Evolutionary conservation across 148 eudicot genomes (phyloP).

Genomic region (Bassia scoparia): DNA sequence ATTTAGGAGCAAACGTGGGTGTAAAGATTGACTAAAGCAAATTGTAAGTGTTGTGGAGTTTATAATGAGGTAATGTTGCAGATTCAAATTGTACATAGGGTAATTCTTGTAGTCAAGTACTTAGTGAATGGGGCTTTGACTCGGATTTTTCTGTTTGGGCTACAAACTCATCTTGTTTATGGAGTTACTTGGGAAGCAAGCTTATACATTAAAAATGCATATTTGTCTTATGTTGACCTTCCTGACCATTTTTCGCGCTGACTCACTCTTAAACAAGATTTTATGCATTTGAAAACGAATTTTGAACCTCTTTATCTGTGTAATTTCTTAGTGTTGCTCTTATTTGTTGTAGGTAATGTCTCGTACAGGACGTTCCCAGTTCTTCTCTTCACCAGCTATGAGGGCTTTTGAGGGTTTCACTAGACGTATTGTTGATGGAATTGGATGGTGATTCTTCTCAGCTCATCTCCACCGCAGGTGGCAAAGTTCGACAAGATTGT

Average conservation of each 20-base stretch:
- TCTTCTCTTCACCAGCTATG: conserved; percentile 70
- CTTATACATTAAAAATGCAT: no score
- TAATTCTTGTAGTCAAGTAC: no score
- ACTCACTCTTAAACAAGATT: not conserved
- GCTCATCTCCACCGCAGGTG: conserved; percentile 54
- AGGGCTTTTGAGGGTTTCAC: conserved; percentile 83
- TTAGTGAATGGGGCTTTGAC: no score
- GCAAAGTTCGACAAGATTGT: conserved; percentile 71
- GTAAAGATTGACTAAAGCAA: no score
- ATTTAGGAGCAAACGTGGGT: not conserved
- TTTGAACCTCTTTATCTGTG: not conserved
- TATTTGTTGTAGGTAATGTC: conserved; percentile 59
- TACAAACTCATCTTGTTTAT: no score
- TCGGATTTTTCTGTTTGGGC: no score
- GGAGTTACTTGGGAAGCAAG: no score
- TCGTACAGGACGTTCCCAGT: conserved; percentile 90
- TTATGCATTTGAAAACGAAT: not conserved
- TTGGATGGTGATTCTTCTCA: conserved; percentile 63
- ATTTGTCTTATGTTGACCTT: no score
- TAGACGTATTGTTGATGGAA: conserved; percentile 72
- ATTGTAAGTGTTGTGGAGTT: not conserved
- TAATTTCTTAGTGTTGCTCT: conserved; percentile 2
- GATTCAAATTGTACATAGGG: no score
- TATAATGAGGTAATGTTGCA: no score
- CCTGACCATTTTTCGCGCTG: no score